Conservation (phyloP, 1,284 basidiomycete genomes). For the Naganishia sp. region DNA sequence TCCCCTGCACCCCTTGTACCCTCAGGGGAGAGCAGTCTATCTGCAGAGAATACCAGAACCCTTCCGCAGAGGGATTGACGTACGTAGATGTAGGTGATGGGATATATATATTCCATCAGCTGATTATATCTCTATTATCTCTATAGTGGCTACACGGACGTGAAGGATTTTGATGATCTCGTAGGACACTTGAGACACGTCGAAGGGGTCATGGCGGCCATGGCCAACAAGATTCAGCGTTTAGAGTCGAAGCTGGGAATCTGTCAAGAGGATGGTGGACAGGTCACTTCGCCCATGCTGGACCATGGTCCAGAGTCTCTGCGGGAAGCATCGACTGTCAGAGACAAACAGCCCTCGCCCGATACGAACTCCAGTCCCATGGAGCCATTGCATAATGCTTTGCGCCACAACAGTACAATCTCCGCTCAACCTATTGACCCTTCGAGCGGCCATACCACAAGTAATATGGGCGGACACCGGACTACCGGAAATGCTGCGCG, state of each 20-base stretch:
- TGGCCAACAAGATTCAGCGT: neutral
- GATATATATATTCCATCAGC: too few relatives aligned
- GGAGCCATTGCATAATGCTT: too few relatives aligned
- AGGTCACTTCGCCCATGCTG: neutral
- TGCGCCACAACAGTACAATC: too few relatives aligned
- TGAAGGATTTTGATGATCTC: conserved; percentile 21
- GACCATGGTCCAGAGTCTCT: neutral
- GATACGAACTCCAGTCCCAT: too few relatives aligned
- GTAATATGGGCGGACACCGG: neutral
- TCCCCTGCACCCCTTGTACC: conserved; percentile 14
- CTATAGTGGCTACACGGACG: conserved; percentile 18
- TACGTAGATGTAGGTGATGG: neutral
- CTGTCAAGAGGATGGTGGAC: neutral
- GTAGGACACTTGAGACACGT: conserved; percentile 5
- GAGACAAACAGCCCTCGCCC: neutral
- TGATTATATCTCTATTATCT: neutral
- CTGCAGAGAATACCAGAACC: conserved; percentile 2
- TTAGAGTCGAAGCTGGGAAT: neutral
- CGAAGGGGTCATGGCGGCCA: conserved; percentile 9
- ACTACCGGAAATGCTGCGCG: neutral
- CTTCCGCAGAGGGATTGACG: conserved; percentile 5
- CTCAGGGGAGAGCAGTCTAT: conserved; percentile 7
- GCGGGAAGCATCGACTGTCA: neutral
- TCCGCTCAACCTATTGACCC: too few relatives aligned
- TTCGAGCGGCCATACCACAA: neutral